Evolutionary conservation across 768 basidiomycete genomes (phyloP), one percentile per base, ranked within the genome.

Genomic region (Calocera viscosa): DNA sequence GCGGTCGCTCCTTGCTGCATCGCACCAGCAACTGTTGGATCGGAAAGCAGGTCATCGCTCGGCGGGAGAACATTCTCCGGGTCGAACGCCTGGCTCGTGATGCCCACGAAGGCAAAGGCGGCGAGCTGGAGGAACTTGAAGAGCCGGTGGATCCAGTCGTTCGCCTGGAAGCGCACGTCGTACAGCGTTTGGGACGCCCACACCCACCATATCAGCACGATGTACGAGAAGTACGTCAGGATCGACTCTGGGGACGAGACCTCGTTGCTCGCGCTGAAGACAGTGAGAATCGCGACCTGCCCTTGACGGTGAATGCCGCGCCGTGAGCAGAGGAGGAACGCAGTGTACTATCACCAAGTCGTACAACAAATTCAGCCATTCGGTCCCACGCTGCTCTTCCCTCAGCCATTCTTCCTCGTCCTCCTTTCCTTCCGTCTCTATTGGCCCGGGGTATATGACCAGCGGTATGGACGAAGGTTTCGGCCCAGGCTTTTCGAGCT

Each of bases 141-240:
- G 26, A 53, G 49, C 26, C 66, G 66, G 28, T 67, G 66, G 47
- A 67, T 28, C 66, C 66, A 67, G 35, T 67, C 66, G 35, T 43
- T 32, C 24, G 43, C 43, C 5, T 35, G 66, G 38, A 67, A 67
- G n/a, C 53, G 66, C 10, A 67, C 60, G 34, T 67, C 53, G 53
- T 67, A 67, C 17, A 53, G 32, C 16, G 53, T 53, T 22, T 67
- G 66, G 22, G 35, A 28, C 12, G 66, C 66, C 66, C 66, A 67
- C 10, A 67, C 39, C 66, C 49, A 67, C 66, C 66, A 67, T 11
- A 67, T 53, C 19, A 67, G 30, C 17, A 53, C 53, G 49, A 67
- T 32, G 53, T 49, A 67, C 2, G 49, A 53, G 22, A 67, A 53
- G 53, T 67, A 67, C 7, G 19, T 32, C 26, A 32, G 26, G 26